A percentile compares a stretch with the other conserved stretches of the same genome.
phyloP scores from a whole-genome alignment of 139 green algal genomes.

The Chlorella sp. region DNA sequence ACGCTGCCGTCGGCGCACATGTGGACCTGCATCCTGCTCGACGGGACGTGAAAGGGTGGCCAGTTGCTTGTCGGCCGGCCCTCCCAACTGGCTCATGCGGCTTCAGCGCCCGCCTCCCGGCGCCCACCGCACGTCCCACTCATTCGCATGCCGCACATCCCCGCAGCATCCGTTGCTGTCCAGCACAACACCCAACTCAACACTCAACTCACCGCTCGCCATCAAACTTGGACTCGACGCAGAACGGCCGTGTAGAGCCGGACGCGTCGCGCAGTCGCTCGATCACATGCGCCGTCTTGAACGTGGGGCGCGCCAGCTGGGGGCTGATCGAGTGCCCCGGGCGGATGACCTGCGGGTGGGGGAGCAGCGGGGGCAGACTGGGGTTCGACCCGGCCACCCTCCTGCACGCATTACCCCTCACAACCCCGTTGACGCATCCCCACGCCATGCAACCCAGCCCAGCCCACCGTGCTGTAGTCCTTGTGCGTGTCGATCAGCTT shows the following conservation, averaged over 20 bases:
- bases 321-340: neutral
- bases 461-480: slow-evolving; percentile 20
- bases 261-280: neutral
- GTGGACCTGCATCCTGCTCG: too few relatives aligned
- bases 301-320: neutral
- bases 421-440: too few relatives aligned
- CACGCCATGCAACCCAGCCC: too few relatives aligned
- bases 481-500: slow-evolving; percentile 43
- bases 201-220: neutral
- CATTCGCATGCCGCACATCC: too few relatives aligned
- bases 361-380: neutral
- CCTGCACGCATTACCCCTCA: too few relatives aligned
- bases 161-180: too few relatives aligned
- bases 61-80: too few relatives aligned
- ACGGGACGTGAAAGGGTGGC: too few relatives aligned
- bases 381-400: neutral
- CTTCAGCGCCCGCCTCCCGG: too few relatives aligned
- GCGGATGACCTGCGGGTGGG: neutral
- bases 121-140: too few relatives aligned
- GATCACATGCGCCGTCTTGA: neutral
- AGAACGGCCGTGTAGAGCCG: neutral
- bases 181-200: slow-evolving; percentile 1
- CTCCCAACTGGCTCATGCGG: too few relatives aligned
- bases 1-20: too few relatives aligned
- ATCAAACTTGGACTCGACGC: slow-evolving; percentile 16